Evolutionary conservation across 2,329 filamentous ascomycete species (phyloP).

Genomic region (Aspergillus caelatus): DNA sequence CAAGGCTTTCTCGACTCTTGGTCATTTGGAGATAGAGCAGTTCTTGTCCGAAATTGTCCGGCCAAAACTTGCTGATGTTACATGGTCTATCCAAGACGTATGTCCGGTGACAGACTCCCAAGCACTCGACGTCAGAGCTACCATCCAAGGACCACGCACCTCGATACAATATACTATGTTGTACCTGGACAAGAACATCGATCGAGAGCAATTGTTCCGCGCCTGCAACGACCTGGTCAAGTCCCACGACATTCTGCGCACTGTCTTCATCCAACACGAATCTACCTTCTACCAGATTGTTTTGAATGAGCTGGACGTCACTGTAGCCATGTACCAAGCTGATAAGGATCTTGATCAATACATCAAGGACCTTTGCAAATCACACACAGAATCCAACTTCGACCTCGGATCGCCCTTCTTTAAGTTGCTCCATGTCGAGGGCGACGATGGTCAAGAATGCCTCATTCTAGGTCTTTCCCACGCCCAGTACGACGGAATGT

Average conservation of each 20-base stretch:
- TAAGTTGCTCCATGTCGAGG: conserved; percentile 55
- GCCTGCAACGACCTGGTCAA: conserved; percentile 52
- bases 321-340: conserved; percentile 51
- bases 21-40: conserved; percentile 33
- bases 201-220: conserved; percentile 49
- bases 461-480: conserved; percentile 63
- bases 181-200: conserved; percentile 56
- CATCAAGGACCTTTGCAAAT: conserved; percentile 51
- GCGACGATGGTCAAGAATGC: conserved; percentile 33
- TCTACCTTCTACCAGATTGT: conserved; percentile 57
- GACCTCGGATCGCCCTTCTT: conserved; percentile 61
- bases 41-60: conserved; percentile 52
- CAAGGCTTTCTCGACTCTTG: conserved; percentile 57
- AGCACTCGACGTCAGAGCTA: conserved; percentile 61
- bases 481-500: conserved; percentile 69
- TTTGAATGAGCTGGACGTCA: conserved; percentile 51
- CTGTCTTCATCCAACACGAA: conserved; percentile 61
- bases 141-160: conserved; percentile 60
- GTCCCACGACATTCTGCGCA: conserved; percentile 65
- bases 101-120: conserved; percentile 62
- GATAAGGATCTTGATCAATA: conserved; percentile 53
- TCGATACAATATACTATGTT: conserved; percentile 67
- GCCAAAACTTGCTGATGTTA: conserved; percentile 51
- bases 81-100: conserved; percentile 57
- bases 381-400: conserved; percentile 55